Conservation (phyloP, 2,329 filamentous ascomycete genomes). For the Dothistroma pini region DNA sequence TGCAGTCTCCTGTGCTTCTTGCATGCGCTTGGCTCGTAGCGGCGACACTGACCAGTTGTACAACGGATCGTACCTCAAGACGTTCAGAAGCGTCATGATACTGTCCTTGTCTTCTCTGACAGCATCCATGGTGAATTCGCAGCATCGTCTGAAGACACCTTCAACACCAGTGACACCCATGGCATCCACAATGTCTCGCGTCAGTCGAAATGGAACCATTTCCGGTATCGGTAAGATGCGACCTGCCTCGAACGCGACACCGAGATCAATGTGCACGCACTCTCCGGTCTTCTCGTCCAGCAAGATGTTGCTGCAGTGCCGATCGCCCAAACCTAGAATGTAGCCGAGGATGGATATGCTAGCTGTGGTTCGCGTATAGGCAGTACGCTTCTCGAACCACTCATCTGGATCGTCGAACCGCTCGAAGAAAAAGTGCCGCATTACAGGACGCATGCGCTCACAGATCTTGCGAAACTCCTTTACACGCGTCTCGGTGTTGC, state of each 20-base stretch:
- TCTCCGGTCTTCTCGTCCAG: constrained; percentile 87
- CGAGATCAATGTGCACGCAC: constrained; percentile 94
- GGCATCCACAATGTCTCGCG: constrained; percentile 89
- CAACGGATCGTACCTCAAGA: constrained; percentile 94
- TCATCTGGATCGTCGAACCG: constrained; percentile 90
- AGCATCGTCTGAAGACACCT: constrained; percentile 94
- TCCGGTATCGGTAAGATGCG: constrained; percentile 94
- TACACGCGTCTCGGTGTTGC: constrained; percentile 63
- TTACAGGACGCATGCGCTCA: constrained; percentile 82
- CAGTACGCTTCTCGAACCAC: constrained; percentile 85
- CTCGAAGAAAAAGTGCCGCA: constrained; percentile 97
- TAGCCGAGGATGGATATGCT: constrained; percentile 90
- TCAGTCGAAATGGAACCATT: constrained; percentile 90
- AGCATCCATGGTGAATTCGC: constrained; percentile 93
- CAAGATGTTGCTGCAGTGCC: constrained; percentile 95
- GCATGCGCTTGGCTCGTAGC: constrained; percentile 62
- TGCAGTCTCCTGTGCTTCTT: constrained; percentile 58
- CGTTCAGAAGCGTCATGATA: constrained; percentile 98
- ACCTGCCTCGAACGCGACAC: constrained; percentile 94
- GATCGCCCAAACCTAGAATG: constrained; percentile 85
- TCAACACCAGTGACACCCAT: constrained; percentile 96
- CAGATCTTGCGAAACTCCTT: constrained; percentile 73
- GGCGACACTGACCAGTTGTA: constrained; percentile 92
- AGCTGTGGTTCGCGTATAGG: constrained; percentile 89
- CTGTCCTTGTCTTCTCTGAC: constrained; percentile 92